A percentile compares a stretch with the other conserved stretches of the same genome.
phyloP scores from a whole-genome alignment of 2,329 filamentous ascomycete genomes.

The Chalara sp. region DNA sequence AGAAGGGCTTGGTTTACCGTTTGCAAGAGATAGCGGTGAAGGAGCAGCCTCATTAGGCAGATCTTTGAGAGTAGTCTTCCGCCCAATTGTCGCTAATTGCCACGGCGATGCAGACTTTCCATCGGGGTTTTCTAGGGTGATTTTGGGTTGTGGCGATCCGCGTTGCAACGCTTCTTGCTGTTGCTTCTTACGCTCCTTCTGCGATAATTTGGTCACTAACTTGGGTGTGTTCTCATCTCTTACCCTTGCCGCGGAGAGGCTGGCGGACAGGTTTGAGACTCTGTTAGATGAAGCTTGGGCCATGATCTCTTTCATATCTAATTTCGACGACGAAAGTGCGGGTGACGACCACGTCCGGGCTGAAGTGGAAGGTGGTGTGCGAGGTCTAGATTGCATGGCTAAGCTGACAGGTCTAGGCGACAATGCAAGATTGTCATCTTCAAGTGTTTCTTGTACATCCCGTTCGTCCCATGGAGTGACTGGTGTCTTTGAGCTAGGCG shows the following conservation, averaged over 20 bases:
- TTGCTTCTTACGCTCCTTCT: constrained; percentile 85
- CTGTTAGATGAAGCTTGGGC: constrained; percentile 52
- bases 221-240: constrained; percentile 28
- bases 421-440: constrained; percentile 3
- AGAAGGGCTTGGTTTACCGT: constrained; percentile 13
- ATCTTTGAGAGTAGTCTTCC: constrained; percentile 45
- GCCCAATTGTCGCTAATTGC: constrained; percentile 49
- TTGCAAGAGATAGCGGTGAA: constrained; percentile 20
- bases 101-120: constrained; percentile 48
- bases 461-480: constrained; percentile 10
- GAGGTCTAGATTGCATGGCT: not conserved
- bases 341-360: constrained; percentile 26
- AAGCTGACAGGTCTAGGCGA: constrained; percentile 1
- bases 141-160: constrained; percentile 26
- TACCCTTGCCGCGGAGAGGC: constrained; percentile 43
- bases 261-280: constrained; percentile 45
- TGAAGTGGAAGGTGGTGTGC: constrained; percentile 5
- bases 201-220: constrained; percentile 62
- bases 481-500: constrained; percentile 6
- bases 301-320: constrained; percentile 73
- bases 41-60: constrained; percentile 33
- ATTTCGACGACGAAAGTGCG: constrained; percentile 21
- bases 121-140: constrained; percentile 40
- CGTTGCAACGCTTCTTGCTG: constrained; percentile 46
- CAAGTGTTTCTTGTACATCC: constrained; percentile 5